A percentile compares a stretch with the other conserved stretches of the same genome.
These are phyloP conservation scores for Garcia nutans DNA, from an alignment of 345 rosid species.

Conservation along the genomic window DNA sequence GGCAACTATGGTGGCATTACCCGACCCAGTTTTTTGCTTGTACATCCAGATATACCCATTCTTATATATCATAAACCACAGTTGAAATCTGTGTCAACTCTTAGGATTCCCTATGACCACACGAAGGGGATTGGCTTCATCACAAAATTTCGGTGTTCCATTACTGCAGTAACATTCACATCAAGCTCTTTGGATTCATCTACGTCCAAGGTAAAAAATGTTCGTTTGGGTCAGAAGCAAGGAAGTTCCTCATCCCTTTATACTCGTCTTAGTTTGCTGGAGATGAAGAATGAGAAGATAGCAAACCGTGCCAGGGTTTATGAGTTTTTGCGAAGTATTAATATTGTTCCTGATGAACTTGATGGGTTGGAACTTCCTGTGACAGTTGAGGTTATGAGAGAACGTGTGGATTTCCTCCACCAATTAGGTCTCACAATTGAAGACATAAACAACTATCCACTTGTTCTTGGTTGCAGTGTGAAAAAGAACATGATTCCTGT, in stretches of 20 bases:
- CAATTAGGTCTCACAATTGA: slow-evolving; percentile 71
- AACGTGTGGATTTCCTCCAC: slow-evolving; percentile 83
- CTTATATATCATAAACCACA: slow-evolving; percentile 31
- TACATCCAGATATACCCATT: slow-evolving; percentile 58
- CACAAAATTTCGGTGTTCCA: slow-evolving; percentile 37
- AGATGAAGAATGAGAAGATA: slow-evolving; percentile 64
- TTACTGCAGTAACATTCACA: slow-evolving; percentile 46
- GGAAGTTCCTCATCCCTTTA: slow-evolving; percentile 59
- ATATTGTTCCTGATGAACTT: slow-evolving; percentile 64
- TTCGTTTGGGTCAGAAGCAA: slow-evolving; percentile 35
- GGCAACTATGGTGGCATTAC: slow-evolving; percentile 50
- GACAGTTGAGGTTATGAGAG: slow-evolving; percentile 72
- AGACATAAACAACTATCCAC: slow-evolving; percentile 83
- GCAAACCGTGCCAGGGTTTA: slow-evolving; percentile 76
- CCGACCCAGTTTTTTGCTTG: slow-evolving; percentile 53
- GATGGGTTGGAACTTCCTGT: slow-evolving; percentile 95
- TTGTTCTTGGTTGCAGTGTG: slow-evolving; percentile 94
- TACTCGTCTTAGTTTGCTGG: slow-evolving; percentile 63
- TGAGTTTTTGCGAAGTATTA: slow-evolving; percentile 62
- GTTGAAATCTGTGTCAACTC: slow-evolving; percentile 24
- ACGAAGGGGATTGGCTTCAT: slow-evolving; percentile 31
- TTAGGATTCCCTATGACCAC: slow-evolving; percentile 33
- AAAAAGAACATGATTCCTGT: slow-evolving; percentile 97
- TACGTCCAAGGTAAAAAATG: slow-evolving; percentile 28
- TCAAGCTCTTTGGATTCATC: slow-evolving; percentile 45